Conservation (phyloP, 805 yeast species). For the Barnettozyma californica region DNA sequence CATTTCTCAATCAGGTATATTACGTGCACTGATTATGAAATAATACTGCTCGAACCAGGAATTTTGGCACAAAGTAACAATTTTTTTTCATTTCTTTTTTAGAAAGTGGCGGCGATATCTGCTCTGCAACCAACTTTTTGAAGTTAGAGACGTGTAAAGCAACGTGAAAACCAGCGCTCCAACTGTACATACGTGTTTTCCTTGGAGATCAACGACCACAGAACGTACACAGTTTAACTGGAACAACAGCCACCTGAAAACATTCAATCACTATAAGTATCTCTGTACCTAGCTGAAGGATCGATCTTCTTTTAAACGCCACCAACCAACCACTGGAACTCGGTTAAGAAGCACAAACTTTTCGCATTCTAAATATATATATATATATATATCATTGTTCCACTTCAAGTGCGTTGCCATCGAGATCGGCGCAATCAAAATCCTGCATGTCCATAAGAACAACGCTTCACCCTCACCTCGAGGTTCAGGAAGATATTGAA, state of each 20-base stretch:
- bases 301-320: background rate
- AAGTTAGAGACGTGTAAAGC: background rate
- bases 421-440: no score
- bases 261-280: background rate
- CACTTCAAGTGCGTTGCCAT: background rate
- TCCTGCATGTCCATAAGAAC: background rate
- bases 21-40: background rate
- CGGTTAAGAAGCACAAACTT: background rate
- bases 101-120: background rate
- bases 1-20: background rate
- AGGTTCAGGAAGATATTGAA: background rate
- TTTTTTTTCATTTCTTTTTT: background rate
- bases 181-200: no score
- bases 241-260: background rate
- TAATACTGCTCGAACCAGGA: background rate
- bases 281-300: no score
- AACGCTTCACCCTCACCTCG: slow-evolving; percentile 1
- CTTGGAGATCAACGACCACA: background rate
- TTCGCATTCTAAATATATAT: background rate
- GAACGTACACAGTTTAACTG: background rate
- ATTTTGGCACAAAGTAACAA: background rate
- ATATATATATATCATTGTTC: no score
- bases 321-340: background rate
- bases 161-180: no score
- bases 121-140: background rate